Conservation (phyloP, 768 basidiomycete genomes). For the Hemileccinum rubropunctum region DNA sequence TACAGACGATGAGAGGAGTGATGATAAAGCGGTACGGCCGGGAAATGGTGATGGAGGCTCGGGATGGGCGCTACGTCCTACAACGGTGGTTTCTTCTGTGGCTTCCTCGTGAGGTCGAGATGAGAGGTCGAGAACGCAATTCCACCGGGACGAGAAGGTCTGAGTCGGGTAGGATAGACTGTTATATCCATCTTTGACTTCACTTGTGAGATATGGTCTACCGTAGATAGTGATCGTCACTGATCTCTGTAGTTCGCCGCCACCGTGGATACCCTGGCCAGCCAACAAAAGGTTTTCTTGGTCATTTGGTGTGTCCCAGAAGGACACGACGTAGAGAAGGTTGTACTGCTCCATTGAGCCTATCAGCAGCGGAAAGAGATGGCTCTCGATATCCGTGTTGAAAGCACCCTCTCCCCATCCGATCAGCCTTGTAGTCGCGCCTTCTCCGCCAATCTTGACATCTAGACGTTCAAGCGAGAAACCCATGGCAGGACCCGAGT, state of each 20-base stretch:
- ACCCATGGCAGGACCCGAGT: constrained; percentile 54
- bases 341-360: constrained; percentile 79
- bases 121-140: constrained; percentile 81
- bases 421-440: constrained; percentile 49
- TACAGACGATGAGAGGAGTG: constrained; percentile 26
- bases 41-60: constrained; percentile 84
- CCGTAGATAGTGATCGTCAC: constrained; percentile 81
- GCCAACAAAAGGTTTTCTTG: constrained; percentile 37
- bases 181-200: constrained; percentile 16
- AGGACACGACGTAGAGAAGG: constrained; percentile 85
- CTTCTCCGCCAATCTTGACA: constrained; percentile 71
- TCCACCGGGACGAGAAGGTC: constrained; percentile 85
- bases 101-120: constrained; percentile 28
- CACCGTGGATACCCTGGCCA: constrained; percentile 30
- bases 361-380: constrained; percentile 71
- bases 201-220: constrained; percentile 51
- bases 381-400: constrained; percentile 34
- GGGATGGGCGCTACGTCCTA: constrained; percentile 48
- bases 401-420: constrained; percentile 44
- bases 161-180: constrained; percentile 56
- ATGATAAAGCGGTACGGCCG: constrained; percentile 27
- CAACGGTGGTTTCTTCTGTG: constrained; percentile 12
- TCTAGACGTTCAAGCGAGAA: constrained; percentile 77
- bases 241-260: constrained; percentile 60
- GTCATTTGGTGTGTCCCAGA: constrained; percentile 64